These are phyloP conservation scores for Blepharisma japonicum DNA, from an alignment of 73 alveolate genomes.

Conservation along the genomic window DNA sequence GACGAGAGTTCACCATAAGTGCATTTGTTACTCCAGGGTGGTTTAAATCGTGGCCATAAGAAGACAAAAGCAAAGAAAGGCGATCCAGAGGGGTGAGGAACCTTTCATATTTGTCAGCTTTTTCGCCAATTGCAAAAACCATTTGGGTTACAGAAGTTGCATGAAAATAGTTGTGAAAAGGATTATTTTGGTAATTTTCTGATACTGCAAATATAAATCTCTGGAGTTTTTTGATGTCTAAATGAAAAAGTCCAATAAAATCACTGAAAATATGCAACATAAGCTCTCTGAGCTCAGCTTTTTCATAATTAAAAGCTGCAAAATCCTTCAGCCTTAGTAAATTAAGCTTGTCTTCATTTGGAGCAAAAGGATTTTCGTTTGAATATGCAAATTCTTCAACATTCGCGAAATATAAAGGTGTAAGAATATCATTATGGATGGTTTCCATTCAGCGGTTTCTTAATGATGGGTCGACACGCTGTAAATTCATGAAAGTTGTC, in stretches of 20 bases:
- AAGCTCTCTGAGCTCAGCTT: not conserved
- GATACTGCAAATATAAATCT: not conserved
- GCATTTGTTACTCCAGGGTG: conserved; percentile 78
- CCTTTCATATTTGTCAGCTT: not conserved
- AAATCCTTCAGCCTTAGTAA: not conserved
- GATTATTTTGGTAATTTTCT: conserved; percentile 7
- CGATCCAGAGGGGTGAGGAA: not conserved
- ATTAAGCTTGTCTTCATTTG: not conserved
- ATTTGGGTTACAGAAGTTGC: not conserved
- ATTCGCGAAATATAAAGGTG: conserved; percentile 1
- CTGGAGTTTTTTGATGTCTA: not conserved
- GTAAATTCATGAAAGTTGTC: not conserved
- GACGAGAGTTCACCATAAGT: conserved; percentile 51
- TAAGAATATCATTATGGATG: not conserved
- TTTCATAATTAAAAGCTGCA: not conserved
- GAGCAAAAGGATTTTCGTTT: not conserved
- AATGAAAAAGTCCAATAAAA: not conserved
- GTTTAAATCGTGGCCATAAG: conserved; percentile 61
- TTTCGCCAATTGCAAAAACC: not conserved
- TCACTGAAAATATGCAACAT: not conserved
- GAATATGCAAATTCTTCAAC: not conserved
- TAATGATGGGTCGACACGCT: not conserved
- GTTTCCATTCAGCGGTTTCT: not conserved
- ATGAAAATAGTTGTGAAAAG: conserved; percentile 7
- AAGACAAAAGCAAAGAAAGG: conserved; percentile 45